Base-by-base conservation (phyloP, 371 early-diverging fungal genomes). In the Saksenaea oblongispora region DNA sequence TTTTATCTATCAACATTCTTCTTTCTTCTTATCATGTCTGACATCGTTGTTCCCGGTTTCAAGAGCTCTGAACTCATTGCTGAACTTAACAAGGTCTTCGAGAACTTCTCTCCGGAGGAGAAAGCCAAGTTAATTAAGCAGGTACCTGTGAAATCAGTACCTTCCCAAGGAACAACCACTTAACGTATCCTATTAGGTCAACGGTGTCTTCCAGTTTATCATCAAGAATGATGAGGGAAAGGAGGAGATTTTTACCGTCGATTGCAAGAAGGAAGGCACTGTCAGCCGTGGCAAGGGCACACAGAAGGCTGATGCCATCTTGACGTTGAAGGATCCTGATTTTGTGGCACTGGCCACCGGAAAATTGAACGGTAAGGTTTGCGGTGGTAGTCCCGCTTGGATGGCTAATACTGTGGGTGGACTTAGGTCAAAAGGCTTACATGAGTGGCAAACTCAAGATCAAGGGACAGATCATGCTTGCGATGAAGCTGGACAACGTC, bases 401-500 rank as follows among this genome's bases (percentile, higher is more conserved):
- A 22, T 5, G 24, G 51, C 18, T 47, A 22, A 47, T 17, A 31
- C 15, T 1, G 41, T 37, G 17, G 51, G 51, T 4, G 22, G 22
- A 22, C 17, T 54, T 61, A 76, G 79, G 80, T 61, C 82, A 81
- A 76, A 81, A 79, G 73, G 94, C 93, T 18, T 95, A 93, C 73
- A 93, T 93, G 91, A 71, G 78, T n/a, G 94, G 95, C 63, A 94
- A 90, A 76, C 86, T 95, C 70, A 82, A 83, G 72, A 75, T 93
- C 71, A 93, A 94, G 85, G 97, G 97, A 56, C 87, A 93, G 70
- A 88, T 96, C 67, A 93, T 93, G 93, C 84, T 89, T 60, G 90
- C 90, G 54, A 88, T 87, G 73, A 89, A 93, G 80, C 85, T 94
- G 42, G 93, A 91, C 42, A 82, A 73, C 55, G 77, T 87, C 68